These are phyloP conservation scores for Ceratocystiopsis brevicomis DNA, from an alignment of 2,329 filamentous ascomycete species.

Conservation along the genomic window DNA sequence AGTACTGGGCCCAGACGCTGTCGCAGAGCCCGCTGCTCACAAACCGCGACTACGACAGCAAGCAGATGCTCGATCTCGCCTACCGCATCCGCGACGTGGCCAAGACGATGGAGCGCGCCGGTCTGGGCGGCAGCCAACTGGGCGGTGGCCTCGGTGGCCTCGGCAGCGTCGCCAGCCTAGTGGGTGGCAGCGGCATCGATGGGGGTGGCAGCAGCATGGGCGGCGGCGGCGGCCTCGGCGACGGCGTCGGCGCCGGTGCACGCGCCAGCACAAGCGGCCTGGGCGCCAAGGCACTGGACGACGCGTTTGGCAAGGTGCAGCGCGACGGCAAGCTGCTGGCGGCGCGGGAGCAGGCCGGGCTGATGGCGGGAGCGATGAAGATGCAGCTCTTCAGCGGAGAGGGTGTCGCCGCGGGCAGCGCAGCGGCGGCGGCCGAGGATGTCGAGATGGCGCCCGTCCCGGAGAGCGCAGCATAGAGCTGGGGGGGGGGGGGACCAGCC, in stretches of 20 bases:
- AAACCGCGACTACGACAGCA: constrained; percentile 82
- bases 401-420: no score
- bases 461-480: no score
- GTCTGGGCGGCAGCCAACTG: constrained; percentile 11
- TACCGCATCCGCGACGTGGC: constrained; percentile 58
- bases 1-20: constrained; percentile 95
- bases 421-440: neutral
- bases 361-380: constrained; percentile 45
- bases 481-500: neutral
- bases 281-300: constrained; percentile 19
- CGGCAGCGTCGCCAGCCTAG: constrained; percentile 4
- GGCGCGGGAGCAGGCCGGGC: constrained; percentile 40
- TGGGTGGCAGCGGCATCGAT: neutral
- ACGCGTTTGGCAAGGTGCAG: constrained; percentile 39
- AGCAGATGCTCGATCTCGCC: constrained; percentile 76
- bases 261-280: constrained; percentile 12
- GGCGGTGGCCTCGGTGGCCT: constrained; percentile 14
- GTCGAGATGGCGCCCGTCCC: no score
- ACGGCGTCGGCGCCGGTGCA: constrained; percentile 9
- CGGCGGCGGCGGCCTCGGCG: constrained; percentile 40
- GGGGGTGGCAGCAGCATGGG: constrained; percentile 13
- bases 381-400: constrained; percentile 31
- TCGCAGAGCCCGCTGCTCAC: constrained; percentile 79
- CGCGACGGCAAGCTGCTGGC: constrained; percentile 42
- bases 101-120: constrained; percentile 16